Evolutionary conservation across 2,329 filamentous ascomycete species (phyloP).

Genomic region (Aspergillus aculeatus): DNA sequence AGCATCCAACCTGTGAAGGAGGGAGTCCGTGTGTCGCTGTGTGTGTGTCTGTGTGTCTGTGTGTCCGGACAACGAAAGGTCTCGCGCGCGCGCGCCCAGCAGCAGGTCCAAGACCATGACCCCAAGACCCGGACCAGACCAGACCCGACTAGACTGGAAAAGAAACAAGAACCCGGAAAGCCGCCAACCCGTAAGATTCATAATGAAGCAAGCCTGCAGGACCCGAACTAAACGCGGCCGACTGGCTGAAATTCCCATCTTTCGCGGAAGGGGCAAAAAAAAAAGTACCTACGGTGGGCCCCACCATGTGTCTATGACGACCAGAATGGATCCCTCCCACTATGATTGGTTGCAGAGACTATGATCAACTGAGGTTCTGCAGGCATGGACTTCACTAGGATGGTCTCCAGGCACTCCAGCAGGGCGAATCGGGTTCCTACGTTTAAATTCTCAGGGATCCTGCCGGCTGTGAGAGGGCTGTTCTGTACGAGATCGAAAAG

Average conservation of each 20-base stretch:
- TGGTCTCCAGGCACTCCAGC: slow-evolving; percentile 12
- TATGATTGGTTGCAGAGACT: slow-evolving; percentile 16
- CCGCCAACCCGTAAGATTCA: background rate
- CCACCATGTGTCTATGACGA: slow-evolving; percentile 28
- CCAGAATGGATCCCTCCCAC: slow-evolving; percentile 5
- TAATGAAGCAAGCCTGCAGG: slow-evolving; percentile 1
- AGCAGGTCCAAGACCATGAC: background rate
- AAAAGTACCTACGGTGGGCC: slow-evolving; percentile 17
- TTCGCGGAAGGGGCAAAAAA: slow-evolving; percentile 19
- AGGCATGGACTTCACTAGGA: slow-evolving; percentile 16
- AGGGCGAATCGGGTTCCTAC: slow-evolving; percentile 21
- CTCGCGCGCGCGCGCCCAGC: background rate
- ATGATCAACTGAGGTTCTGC: slow-evolving; percentile 27
- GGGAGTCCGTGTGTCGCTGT: background rate
- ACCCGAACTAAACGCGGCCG: slow-evolving; percentile 5
- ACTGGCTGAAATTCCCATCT: slow-evolving; percentile 5
- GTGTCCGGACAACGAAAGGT: background rate
- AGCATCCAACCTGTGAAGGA: background rate
- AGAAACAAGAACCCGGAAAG: background rate
- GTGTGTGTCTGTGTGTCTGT: background rate
- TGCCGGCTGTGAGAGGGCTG: slow-evolving; percentile 7
- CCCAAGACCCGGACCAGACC: background rate
- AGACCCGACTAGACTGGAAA: background rate
- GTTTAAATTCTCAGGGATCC: slow-evolving; percentile 3
- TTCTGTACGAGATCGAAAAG: background rate